Evolutionary conservation across 2,329 filamentous ascomycete genomes (phyloP), one percentile per base, ranked within the genome.

Genomic region (Cadophora sp.): DNA sequence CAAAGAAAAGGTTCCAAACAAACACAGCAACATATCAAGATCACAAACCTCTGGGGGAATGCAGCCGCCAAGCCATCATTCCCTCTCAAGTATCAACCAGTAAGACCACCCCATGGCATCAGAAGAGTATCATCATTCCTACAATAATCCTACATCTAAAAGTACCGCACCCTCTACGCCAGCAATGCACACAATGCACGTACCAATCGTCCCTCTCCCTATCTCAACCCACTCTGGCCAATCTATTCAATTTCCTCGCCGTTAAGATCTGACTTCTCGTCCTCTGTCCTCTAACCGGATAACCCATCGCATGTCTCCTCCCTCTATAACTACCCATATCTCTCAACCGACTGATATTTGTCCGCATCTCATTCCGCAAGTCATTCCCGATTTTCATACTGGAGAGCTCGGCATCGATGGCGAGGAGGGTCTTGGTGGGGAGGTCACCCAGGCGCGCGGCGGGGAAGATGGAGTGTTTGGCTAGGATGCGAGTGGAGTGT

Each of bases 301-400:
- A 81, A 68, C 90, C 88, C 91, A 98, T 94, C 66, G 95, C 95
- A 83, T 99, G 96, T 72, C 96, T 84, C 79, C 92, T 89, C 71
- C 96, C 96, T 62, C 96, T 85, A 78, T 97, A 97, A 4, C 91
- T 89, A 59, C 94, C 94, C 83, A 97, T 97, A 75, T 97, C 94
- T 78, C 91, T 92, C 79, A 99, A 76, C 67, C 95, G 84, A 77
- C 85, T 85, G 73, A 99, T 97, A 76, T 98, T 96, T 59, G 97
- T 93, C 75, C 90, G 85, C 45, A 97, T 81, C 67, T 92, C 82
- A 77, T 91, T 87, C 75, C 89, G 84, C 71, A 96, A 84, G 75
- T 98, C 94, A 79, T 91, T 97, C 80, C 97, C 96, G 75, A 98
- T 93, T 68, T 91, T 97, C 93, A 99, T 94, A 64, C 89, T 90